phyloP scores from a whole-genome alignment of 2,329 filamentous ascomycete genomes.

The Bipolaris bicolor region DNA sequence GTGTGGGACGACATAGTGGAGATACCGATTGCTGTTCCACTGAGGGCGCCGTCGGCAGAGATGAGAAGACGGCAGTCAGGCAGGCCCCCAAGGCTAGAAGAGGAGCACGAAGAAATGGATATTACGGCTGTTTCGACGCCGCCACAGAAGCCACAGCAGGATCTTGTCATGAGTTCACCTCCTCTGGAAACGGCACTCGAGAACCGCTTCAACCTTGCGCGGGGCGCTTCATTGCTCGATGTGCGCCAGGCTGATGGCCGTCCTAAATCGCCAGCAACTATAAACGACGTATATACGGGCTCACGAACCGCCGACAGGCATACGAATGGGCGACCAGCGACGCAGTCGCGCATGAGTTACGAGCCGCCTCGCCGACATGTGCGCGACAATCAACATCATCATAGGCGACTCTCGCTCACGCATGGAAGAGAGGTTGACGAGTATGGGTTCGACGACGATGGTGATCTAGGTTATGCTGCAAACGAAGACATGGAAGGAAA shows the following conservation, averaged over 20 bases:
- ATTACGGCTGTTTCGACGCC: slow-evolving; percentile 73
- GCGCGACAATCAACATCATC: slow-evolving; percentile 46
- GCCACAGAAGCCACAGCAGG: slow-evolving; percentile 58
- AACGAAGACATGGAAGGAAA: slow-evolving; percentile 93
- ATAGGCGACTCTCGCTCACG: slow-evolving; percentile 54
- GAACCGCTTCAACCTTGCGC: slow-evolving; percentile 57
- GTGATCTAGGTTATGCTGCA: slow-evolving; percentile 91
- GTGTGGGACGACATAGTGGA: slow-evolving; percentile 99
- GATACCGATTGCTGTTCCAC: slow-evolving; percentile 89
- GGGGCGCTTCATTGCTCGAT: slow-evolving; percentile 53
- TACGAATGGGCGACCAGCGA: slow-evolving; percentile 32
- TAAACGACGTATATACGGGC: slow-evolving; percentile 41
- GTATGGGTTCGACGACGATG: slow-evolving; percentile 69
- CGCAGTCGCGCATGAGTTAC: slow-evolving; percentile 51
- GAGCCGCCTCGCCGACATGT: slow-evolving; percentile 46
- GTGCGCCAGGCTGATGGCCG: slow-evolving; percentile 34
- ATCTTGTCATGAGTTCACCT: slow-evolving; percentile 72
- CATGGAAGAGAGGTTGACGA: slow-evolving; percentile 60
- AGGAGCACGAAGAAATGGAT: slow-evolving; percentile 85
- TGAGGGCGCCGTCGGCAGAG: slow-evolving; percentile 84
- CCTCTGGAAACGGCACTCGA: slow-evolving; percentile 50
- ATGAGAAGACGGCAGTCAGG: slow-evolving; percentile 68
- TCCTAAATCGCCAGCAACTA: slow-evolving; percentile 44
- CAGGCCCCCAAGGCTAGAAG: slow-evolving; percentile 28
- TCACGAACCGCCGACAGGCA: slow-evolving; percentile 22